These are phyloP conservation scores for Boechera divaricarpa DNA, from an alignment of 345 rosid genomes.

Conservation along the genomic window DNA sequence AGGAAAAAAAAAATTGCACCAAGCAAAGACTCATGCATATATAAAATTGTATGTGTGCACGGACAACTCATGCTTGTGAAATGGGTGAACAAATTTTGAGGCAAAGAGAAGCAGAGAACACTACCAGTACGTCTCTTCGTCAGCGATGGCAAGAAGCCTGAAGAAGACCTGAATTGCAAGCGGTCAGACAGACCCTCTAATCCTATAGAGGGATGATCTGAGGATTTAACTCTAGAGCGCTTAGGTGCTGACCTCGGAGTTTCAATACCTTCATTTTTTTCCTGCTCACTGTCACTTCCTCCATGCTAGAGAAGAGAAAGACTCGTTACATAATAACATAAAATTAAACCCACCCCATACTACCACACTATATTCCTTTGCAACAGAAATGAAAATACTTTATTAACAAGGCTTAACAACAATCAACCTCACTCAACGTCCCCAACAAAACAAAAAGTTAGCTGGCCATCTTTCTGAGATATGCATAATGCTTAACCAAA, in stretches of 20 bases:
- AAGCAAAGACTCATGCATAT: constrained; percentile 32
- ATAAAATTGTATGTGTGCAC: constrained; percentile 19
- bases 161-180: constrained; percentile 66
- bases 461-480: constrained; percentile 22
- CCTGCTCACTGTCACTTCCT: constrained; percentile 80
- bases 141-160: constrained; percentile 65
- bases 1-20: neutral
- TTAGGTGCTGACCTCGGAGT: constrained; percentile 59
- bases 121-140: constrained; percentile 76
- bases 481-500: constrained; percentile 14
- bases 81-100: constrained; percentile 29
- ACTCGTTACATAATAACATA: constrained; percentile 25
- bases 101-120: constrained; percentile 41
- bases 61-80: constrained; percentile 28
- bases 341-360: constrained; percentile 27
- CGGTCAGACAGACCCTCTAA: constrained; percentile 63
- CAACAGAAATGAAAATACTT: constrained; percentile 13
- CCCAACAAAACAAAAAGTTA: constrained; percentile 4
- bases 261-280: constrained; percentile 54
- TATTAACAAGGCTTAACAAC: constrained; percentile 13
- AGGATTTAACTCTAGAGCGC: constrained; percentile 54
- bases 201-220: constrained; percentile 52
- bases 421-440: constrained; percentile 12
- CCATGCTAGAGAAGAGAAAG: constrained; percentile 52
- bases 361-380: constrained; percentile 12